Conservation (phyloP, 2,329 filamentous ascomycete species). For the Ilyonectria sp. region DNA sequence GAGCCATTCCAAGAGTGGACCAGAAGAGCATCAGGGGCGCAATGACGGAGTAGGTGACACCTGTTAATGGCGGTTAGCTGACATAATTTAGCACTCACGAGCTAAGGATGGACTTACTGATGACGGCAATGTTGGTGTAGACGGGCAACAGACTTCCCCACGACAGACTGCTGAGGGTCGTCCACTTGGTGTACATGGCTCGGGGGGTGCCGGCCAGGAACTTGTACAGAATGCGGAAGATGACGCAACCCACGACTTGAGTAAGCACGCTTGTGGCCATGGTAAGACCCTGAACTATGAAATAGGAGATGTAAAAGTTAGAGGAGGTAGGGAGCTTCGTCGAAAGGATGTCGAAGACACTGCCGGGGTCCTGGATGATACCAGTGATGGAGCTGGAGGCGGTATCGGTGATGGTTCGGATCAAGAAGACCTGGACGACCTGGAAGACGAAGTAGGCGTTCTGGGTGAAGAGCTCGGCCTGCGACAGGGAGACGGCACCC, state of each 20-base stretch:
- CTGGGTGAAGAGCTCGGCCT: constrained; percentile 90
- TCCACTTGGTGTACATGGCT: constrained; percentile 83
- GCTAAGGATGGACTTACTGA: constrained; percentile 62
- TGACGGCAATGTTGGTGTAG: constrained; percentile 81
- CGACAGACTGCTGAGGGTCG: constrained; percentile 75
- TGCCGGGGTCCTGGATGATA: constrained; percentile 74
- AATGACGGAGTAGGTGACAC: constrained; percentile 86
- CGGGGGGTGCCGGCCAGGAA: constrained; percentile 83
- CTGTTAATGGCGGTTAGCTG: constrained; percentile 50
- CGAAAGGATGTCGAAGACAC: constrained; percentile 77
- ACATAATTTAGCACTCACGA: neutral
- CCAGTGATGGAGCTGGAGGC: constrained; percentile 78
- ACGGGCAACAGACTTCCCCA: constrained; percentile 85
- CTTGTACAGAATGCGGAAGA: constrained; percentile 78
- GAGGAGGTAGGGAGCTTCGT: constrained; percentile 83
- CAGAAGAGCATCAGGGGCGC: constrained; percentile 88
- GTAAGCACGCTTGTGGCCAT: constrained; percentile 82
- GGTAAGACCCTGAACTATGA: constrained; percentile 86
- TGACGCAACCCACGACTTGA: constrained; percentile 75
- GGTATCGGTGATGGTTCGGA: constrained; percentile 85
- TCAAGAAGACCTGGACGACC: constrained; percentile 93
- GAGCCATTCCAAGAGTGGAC: constrained; percentile 80
- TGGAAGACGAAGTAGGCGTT: constrained; percentile 94
- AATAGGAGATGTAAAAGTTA: constrained; percentile 95
- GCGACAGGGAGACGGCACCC: constrained; percentile 83